Evolutionary conservation across 2,329 filamentous ascomycete genomes (phyloP), one percentile per base, ranked within the genome.

Genomic region (Moelleriella libera): DNA sequence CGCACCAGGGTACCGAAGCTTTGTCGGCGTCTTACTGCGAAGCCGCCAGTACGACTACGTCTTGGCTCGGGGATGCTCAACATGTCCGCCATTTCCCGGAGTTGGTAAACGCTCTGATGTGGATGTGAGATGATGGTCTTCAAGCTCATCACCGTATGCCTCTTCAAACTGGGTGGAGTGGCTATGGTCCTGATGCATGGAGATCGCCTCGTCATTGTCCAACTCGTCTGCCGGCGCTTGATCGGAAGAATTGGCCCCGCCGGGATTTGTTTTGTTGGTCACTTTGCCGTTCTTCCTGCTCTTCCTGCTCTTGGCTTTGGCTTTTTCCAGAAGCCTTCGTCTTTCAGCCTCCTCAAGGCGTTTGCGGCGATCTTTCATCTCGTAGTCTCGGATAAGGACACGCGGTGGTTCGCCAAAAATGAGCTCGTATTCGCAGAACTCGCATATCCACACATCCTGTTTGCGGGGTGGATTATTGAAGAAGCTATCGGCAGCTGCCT

Each of bases 381-480:
- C 92, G 60, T 97, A 98, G 52, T 88, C 81, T 41, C 86, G 79
- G 52, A 97, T 94, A 47, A 98, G 68, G 45, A 88, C 88, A 56
- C 79, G 76, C 0, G 92, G 92, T 2, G 85, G 85, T 46, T 75
- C 75, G n/a, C 90, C 90, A 61, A 95, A 97, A 45, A 98, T 96
- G 46, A 80, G 80, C 65, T 97, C 90, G 60, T 96, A 98, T 64
- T 98, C 92, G 69, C 92, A 98, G 62, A 97, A 97, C 59, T 96
- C 87, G 66, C 92, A 98, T 44, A 97, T 88, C 86, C 89, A 97
- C 45, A 88, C 76, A 51, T 95, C 86, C 53, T 87, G 83, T 2
- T 56, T 55, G 32, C 68, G 67, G 2, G 85, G 84, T 1, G 85
- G 83, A 57, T 85, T 82, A 56, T 85, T 80, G 51, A 78, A 79